Evolutionary conservation across 106 monocot species (phyloP).

Genomic region (Dioscorea alata): DNA sequence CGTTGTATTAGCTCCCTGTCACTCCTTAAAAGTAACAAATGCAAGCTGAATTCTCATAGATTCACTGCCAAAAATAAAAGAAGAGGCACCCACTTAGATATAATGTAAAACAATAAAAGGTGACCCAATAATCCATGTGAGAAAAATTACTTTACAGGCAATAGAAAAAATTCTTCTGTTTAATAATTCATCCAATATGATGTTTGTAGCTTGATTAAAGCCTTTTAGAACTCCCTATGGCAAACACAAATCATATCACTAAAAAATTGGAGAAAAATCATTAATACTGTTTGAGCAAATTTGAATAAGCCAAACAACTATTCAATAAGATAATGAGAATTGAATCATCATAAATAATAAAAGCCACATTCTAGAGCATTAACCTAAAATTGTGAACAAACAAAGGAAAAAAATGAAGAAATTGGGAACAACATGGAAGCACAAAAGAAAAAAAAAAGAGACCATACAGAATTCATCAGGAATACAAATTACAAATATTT

Average conservation of each 20-base stretch:
- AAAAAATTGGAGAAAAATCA: not conserved
- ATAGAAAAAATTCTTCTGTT: no score
- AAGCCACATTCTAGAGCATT: not conserved
- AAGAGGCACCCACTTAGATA: not conserved
- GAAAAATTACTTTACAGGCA: no score
- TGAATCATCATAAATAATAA: not conserved
- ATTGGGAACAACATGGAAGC: not conserved
- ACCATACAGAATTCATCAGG: no score
- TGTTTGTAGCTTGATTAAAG: conserved; percentile 93
- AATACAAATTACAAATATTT: no score
- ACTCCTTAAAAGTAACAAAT: conserved; percentile 84
- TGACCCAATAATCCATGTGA: no score
- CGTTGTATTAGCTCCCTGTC: conserved; percentile 91
- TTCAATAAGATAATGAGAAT: not conserved
- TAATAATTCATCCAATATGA: conserved; percentile 98
- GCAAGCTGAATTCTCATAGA: conserved; percentile 71
- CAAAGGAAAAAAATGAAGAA: not conserved
- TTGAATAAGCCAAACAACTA: not conserved
- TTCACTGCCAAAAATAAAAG: conserved; percentile 46
- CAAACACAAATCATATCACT: not conserved
- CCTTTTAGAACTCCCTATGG: conserved; percentile 83
- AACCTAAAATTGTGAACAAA: not conserved
- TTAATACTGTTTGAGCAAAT: not conserved
- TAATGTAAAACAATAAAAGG: not conserved
- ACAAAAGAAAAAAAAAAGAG: no score